Conservation (phyloP, 1,284 basidiomycete species). For the Sporisorium iseilematis-ciliati region DNA sequence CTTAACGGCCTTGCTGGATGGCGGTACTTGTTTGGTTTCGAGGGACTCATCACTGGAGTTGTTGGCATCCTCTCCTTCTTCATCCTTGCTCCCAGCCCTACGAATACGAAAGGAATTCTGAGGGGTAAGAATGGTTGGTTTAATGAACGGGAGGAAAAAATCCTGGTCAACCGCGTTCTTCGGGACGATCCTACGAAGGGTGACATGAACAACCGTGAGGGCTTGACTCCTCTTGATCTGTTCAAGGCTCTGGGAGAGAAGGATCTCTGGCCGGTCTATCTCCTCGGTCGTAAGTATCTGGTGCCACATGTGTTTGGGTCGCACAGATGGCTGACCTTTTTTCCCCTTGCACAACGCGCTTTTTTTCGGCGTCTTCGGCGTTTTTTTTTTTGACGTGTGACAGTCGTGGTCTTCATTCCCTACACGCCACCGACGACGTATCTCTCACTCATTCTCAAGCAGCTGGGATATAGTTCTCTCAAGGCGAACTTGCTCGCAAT, state of each 20-base stretch:
- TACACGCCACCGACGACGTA: constrained; percentile 34
- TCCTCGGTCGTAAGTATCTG: constrained; percentile 71
- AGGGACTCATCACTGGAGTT: constrained; percentile 34
- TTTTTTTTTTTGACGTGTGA: neutral
- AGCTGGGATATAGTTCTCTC: constrained; percentile 50
- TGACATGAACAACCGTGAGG: constrained; percentile 83
- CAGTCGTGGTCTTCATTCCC: constrained; percentile 40
- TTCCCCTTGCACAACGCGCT: neutral
- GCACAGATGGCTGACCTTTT: constrained; percentile 16
- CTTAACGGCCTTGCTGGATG: constrained; percentile 50
- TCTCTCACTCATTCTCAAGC: constrained; percentile 46
- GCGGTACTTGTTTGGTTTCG: constrained; percentile 50
- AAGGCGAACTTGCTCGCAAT: constrained; percentile 58
- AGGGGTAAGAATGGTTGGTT: constrained; percentile 75
- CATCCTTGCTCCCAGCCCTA: constrained; percentile 42
- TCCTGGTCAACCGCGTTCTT: constrained; percentile 76
- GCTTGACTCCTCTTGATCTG: constrained; percentile 53
- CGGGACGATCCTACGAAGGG: constrained; percentile 78
- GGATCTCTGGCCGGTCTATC: constrained; percentile 79
- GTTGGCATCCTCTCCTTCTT: constrained; percentile 39
- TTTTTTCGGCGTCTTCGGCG: neutral
- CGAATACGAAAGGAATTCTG: constrained; percentile 31
- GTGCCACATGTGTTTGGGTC: neutral
- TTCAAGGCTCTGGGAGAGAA: constrained; percentile 75
- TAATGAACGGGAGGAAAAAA: constrained; percentile 73